phyloP scores from a whole-genome alignment of 331 rosid species.

The Pyracantha coccinea region DNA sequence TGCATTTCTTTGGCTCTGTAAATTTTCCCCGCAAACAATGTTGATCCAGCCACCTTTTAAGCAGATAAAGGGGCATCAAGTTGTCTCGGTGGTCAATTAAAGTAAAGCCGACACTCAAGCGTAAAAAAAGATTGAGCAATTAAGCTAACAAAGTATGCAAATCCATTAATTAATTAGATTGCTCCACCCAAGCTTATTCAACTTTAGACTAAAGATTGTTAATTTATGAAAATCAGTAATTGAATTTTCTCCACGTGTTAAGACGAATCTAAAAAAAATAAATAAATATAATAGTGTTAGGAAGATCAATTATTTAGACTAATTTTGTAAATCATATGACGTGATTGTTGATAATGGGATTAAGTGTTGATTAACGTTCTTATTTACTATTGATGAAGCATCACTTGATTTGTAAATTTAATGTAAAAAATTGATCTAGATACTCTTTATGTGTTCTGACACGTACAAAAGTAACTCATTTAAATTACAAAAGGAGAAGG shows the following conservation, averaged over 20 bases:
- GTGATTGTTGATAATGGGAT: too few species aligned
- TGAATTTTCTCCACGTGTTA: not conserved
- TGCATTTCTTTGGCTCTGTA: not conserved
- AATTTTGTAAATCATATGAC: too few species aligned
- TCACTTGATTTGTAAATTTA: too few species aligned
- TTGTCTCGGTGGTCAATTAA: not conserved
- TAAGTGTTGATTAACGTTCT: too few species aligned
- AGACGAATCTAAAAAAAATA: not conserved
- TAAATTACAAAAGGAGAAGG: not conserved
- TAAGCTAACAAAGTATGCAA: not conserved
- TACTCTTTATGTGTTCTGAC: not conserved
- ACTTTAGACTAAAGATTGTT: not conserved
- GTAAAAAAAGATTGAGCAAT: not conserved
- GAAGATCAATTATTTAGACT: too few species aligned
- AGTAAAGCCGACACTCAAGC: conserved; percentile 2
- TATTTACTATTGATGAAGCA: too few species aligned
- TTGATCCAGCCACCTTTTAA: not conserved
- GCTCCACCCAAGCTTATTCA: not conserved
- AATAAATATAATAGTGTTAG: too few species aligned
- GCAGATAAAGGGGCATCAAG: not conserved
- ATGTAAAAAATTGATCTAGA: too few species aligned
- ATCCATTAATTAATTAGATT: not conserved
- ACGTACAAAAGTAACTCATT: not conserved
- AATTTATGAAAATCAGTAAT: not conserved
- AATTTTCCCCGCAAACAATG: not conserved